Percentiles rank a stretch among this genome's conserved stretches.
phyloP scores from a whole-genome alignment of 148 eudicot species.

The Hydrangea macrophylla region DNA sequence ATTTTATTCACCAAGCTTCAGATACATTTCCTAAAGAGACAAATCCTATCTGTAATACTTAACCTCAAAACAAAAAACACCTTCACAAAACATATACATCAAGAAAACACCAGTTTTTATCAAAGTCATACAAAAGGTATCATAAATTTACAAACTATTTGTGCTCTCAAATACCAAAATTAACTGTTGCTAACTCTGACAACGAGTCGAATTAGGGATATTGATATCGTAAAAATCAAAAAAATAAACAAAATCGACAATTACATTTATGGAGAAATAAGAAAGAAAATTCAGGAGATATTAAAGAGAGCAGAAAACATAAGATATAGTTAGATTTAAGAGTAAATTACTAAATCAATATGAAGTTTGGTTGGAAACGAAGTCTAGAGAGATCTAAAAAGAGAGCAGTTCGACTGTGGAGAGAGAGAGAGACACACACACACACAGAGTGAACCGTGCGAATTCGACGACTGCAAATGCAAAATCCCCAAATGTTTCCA shows the following conservation, averaged over 20 bases:
- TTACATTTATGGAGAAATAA: not conserved
- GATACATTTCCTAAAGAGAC: not conserved
- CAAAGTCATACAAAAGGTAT: not conserved
- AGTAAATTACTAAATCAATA: not conserved
- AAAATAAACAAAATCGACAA: too few species aligned
- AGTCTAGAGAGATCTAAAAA: not conserved
- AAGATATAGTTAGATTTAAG: not conserved
- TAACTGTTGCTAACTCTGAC: too few species aligned
- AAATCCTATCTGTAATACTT: not conserved
- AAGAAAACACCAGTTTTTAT: not conserved
- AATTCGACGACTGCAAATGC: not conserved
- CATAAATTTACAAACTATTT: not conserved
- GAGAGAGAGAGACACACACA: slow-evolving; percentile 12
- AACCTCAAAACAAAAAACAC: not conserved
- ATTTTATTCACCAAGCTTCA: not conserved
- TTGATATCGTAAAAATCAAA: too few species aligned
- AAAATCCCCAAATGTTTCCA: too few species aligned
- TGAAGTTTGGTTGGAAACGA: not conserved
- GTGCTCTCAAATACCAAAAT: not conserved
- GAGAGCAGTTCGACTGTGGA: not conserved
- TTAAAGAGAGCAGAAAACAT: not conserved
- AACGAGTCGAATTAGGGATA: too few species aligned
- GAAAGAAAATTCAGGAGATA: not conserved
- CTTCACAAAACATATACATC: not conserved
- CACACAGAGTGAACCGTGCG: not conserved